These are phyloP conservation scores for Aspergillus neotritici DNA, from an alignment of 2,329 filamentous ascomycete genomes.

Conservation along the genomic window DNA sequence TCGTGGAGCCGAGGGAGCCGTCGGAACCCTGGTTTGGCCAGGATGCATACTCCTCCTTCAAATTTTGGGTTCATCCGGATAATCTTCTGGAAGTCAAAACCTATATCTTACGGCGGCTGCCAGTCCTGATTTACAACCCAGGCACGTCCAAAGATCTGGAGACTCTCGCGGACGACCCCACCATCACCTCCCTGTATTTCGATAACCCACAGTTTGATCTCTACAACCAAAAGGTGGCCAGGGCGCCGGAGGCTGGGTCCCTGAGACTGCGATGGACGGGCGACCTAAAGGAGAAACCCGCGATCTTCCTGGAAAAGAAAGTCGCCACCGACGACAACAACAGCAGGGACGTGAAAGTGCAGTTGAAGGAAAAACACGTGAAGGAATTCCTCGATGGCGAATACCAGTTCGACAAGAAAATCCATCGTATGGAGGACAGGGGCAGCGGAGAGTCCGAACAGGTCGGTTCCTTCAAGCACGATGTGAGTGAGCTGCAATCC, in stretches of 20 bases:
- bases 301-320: conserved; percentile 87
- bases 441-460: conserved; percentile 62
- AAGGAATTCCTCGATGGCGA: conserved; percentile 78
- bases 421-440: conserved; percentile 76
- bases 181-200: conserved; percentile 93
- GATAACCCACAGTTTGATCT: conserved; percentile 81
- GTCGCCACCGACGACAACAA: conserved; percentile 68
- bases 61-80: conserved; percentile 95
- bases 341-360: conserved; percentile 73
- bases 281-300: conserved; percentile 68
- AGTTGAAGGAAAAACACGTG: conserved; percentile 91
- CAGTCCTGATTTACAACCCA: conserved; percentile 88
- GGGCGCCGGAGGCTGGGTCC: conserved; percentile 69
- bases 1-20: conserved; percentile 49
- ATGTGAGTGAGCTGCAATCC: conserved; percentile 69
- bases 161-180: conserved; percentile 70
- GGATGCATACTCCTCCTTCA: conserved; percentile 77
- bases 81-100: conserved; percentile 98
- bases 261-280: conserved; percentile 89
- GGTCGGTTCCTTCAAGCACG: conserved; percentile 63
- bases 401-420: conserved; percentile 86
- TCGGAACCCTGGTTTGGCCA: conserved; percentile 45
- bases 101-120: conserved; percentile 81
- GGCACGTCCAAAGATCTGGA: conserved; percentile 76
- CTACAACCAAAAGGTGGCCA: conserved; percentile 78